Percentiles rank a stretch among this genome's conserved stretches.
phyloP scores from a whole-genome alignment of 176 grass and related monocot genomes.

The Elaeis guineensis region DNA sequence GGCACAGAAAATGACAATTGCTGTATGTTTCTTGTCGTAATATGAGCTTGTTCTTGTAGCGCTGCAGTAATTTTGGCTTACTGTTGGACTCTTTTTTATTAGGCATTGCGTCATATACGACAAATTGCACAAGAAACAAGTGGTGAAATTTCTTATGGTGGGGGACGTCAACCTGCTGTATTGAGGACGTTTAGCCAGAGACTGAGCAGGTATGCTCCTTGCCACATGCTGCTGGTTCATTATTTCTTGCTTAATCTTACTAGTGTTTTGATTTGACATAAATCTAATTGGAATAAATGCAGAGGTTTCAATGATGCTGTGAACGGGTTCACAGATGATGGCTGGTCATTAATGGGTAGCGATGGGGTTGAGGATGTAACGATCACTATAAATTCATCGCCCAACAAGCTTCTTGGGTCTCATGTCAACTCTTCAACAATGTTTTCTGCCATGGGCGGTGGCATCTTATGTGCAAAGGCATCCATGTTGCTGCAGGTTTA shows the following conservation, averaged over 20 bases:
- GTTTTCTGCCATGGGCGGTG: slow-evolving; percentile 50
- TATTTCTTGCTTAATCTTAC: too few species aligned
- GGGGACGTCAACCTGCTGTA: slow-evolving; percentile 11
- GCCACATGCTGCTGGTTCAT: too few species aligned
- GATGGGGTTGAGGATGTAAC: slow-evolving; percentile 87
- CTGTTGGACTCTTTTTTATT: not conserved
- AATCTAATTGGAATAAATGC: slow-evolving; percentile 3
- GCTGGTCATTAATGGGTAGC: slow-evolving; percentile 68
- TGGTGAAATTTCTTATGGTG: slow-evolving; percentile 11
- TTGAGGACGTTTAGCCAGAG: slow-evolving; percentile 56
- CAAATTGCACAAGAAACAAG: slow-evolving; percentile 18
- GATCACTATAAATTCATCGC: slow-evolving; percentile 62
- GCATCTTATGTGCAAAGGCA: slow-evolving; percentile 92
- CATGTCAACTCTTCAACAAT: slow-evolving; percentile 44
- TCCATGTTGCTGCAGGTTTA: slow-evolving; percentile 91
- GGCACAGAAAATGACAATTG: slow-evolving; percentile 86
- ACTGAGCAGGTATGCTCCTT: slow-evolving; percentile 60
- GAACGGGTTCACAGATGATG: slow-evolving; percentile 86
- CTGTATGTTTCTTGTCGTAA: slow-evolving; percentile 30
- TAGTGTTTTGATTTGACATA: too few species aligned
- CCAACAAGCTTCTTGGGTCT: slow-evolving; percentile 69
- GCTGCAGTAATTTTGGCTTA: too few species aligned
- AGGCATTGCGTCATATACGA: slow-evolving; percentile 13
- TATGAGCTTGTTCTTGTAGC: not conserved
- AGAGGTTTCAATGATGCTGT: slow-evolving; percentile 99